Percentiles rank a stretch among this genome's conserved stretches.
These are phyloP conservation scores for Ramaria sp. DNA, from an alignment of 768 basidiomycete species.

Conservation along the genomic window DNA sequence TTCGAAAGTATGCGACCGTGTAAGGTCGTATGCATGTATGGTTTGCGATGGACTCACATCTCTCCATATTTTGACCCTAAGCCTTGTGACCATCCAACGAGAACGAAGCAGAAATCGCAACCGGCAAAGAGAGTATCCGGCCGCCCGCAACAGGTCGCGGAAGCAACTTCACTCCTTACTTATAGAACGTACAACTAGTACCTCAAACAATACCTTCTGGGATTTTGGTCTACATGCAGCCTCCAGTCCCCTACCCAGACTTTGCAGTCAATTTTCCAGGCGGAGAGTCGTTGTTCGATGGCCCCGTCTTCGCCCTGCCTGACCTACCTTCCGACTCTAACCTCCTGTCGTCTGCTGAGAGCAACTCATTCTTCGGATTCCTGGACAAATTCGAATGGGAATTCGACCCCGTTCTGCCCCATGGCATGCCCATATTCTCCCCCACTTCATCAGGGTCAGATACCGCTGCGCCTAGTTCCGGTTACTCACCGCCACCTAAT, in stretches of 20 bases:
- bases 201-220: not conserved
- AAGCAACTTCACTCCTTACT: not conserved
- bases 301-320: conserved; percentile 35
- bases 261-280: conserved; percentile 43
- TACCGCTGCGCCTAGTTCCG: conserved; percentile 12
- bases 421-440: conserved; percentile 11
- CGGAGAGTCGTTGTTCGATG: conserved; percentile 34
- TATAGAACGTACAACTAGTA: not conserved
- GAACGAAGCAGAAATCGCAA: too few species aligned
- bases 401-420: conserved; percentile 31
- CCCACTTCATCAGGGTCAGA: conserved; percentile 1
- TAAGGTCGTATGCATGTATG: too few species aligned
- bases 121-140: too few species aligned
- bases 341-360: conserved; percentile 70
- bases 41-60: too few species aligned
- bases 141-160: not conserved
- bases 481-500: conserved; percentile 6
- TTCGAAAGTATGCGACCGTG: too few species aligned
- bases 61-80: too few species aligned
- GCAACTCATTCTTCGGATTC: conserved; percentile 69
- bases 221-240: conserved; percentile 21
- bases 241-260: conserved; percentile 52
- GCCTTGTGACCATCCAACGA: too few species aligned
- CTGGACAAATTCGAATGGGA: conserved; percentile 72
- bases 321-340: not conserved